phyloP scores from a whole-genome alignment of 208 protist genomes.

The Crithidia expoeki region DNA sequence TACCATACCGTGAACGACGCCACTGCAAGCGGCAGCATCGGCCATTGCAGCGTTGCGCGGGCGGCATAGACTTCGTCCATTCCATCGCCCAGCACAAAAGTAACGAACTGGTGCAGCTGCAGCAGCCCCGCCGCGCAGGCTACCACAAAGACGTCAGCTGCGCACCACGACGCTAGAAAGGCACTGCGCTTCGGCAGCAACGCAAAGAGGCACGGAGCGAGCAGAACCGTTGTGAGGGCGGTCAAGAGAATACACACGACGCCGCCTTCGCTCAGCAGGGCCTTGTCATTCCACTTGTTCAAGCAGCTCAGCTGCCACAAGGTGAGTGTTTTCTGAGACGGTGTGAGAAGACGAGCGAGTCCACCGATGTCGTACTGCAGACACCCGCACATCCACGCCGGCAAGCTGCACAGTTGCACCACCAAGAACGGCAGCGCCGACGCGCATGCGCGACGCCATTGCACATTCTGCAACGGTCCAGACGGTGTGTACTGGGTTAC shows the following conservation, averaged over 20 bases:
- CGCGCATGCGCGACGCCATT: background rate
- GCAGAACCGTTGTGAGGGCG: slow-evolving; percentile 42
- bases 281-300: background rate
- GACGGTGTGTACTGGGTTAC: background rate
- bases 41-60: slow-evolving; percentile 57
- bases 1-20: slow-evolving; percentile 41
- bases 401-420: slow-evolving; percentile 36
- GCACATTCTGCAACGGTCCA: background rate
- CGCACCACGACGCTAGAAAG: slow-evolving; percentile 91
- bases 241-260: slow-evolving; percentile 17
- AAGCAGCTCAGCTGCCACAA: slow-evolving; percentile 32
- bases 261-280: background rate
- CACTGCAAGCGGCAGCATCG: slow-evolving; percentile 42
- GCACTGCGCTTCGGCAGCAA: slow-evolving; percentile 15
- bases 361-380: slow-evolving; percentile 40
- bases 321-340: slow-evolving; percentile 17
- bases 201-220: slow-evolving; percentile 51
- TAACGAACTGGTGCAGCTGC: slow-evolving; percentile 91
- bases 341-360: slow-evolving; percentile 35
- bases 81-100: slow-evolving; percentile 84
- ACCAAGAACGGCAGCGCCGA: slow-evolving; percentile 6
- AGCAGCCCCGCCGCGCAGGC: slow-evolving; percentile 88
- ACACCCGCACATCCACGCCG: slow-evolving; percentile 40
- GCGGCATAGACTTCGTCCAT: slow-evolving; percentile 56
- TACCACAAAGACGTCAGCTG: slow-evolving; percentile 88